phyloP scores from a whole-genome alignment of 2,329 filamentous ascomycete species.

The Hypocreales sp. region DNA sequence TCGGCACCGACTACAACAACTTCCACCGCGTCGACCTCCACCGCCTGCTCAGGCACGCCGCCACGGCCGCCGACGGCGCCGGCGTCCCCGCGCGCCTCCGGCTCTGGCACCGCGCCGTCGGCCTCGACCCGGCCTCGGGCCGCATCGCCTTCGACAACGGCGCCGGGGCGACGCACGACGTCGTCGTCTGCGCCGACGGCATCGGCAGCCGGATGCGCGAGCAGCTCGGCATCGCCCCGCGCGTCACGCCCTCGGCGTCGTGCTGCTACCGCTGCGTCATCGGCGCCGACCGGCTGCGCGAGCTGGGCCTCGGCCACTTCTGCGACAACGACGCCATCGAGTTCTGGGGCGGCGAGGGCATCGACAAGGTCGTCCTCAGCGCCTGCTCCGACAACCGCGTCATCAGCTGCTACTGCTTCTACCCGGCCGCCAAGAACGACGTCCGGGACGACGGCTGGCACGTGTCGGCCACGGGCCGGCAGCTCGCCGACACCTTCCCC shows the following conservation, averaged over 20 bases:
- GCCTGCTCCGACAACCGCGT: constrained; percentile 51
- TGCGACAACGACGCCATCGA: constrained; percentile 44
- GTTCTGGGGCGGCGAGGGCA: constrained; percentile 54
- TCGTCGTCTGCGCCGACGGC: constrained; percentile 49
- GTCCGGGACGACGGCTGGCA: constrained; percentile 42
- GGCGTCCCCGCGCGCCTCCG: constrained; percentile 36
- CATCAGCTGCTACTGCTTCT: constrained; percentile 57
- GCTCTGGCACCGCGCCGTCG: constrained; percentile 40
- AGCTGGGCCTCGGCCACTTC: constrained; percentile 46
- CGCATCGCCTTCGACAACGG: constrained; percentile 39
- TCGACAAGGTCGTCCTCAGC: constrained; percentile 55
- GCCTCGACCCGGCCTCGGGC: constrained; percentile 32
- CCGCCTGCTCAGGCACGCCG: constrained; percentile 45
- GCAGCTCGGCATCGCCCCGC: constrained; percentile 42
- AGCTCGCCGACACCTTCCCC: constrained; percentile 44
- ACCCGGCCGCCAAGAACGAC: constrained; percentile 38
- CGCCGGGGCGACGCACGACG: constrained; percentile 32
- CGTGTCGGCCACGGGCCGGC: constrained; percentile 33
- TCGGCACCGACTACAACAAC: constrained; percentile 53
- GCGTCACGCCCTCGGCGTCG: constrained; percentile 46
- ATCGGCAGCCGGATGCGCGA: constrained; percentile 47
- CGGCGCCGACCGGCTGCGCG: constrained; percentile 43
- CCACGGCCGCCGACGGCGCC: constrained; percentile 33
- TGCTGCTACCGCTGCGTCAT: constrained; percentile 41
- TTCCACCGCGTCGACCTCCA: constrained; percentile 59